Conservation (phyloP, 176 grass and related monocot species). For the Thinopyrum elongatum region DNA sequence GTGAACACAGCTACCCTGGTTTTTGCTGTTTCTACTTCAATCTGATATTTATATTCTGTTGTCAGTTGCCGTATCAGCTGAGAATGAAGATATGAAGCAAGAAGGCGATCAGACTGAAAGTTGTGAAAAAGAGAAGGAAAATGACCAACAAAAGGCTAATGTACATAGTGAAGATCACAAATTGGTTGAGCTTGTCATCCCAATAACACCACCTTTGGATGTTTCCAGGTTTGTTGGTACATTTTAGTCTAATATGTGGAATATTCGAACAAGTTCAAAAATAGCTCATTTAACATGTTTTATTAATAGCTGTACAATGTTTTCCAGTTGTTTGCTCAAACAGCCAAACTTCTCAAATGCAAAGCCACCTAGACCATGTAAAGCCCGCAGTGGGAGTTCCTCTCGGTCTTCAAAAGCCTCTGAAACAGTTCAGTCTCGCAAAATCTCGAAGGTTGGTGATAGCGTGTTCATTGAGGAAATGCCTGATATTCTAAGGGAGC, state of each 20-base stretch:
- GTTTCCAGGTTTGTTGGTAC: slow-evolving; percentile 55
- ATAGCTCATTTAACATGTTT: not conserved
- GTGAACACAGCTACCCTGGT: not conserved
- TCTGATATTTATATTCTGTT: slow-evolving; percentile 36
- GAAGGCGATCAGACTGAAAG: slow-evolving; percentile 48
- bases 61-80: slow-evolving; percentile 31
- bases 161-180: slow-evolving; percentile 47
- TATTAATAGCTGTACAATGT: not conserved
- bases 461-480: slow-evolving; percentile 28
- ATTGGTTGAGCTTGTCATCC: slow-evolving; percentile 49
- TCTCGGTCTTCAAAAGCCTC: slow-evolving; percentile 40
- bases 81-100: slow-evolving; percentile 59
- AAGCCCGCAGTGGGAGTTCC: slow-evolving; percentile 49
- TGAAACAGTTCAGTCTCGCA: slow-evolving; percentile 4
- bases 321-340: slow-evolving; percentile 63
- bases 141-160: slow-evolving; percentile 57
- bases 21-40: not conserved
- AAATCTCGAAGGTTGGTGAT: slow-evolving; percentile 31
- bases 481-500: slow-evolving; percentile 43
- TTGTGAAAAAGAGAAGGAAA: slow-evolving; percentile 60
- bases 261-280: not conserved
- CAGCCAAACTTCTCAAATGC: slow-evolving; percentile 67
- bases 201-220: slow-evolving; percentile 72
- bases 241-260: not conserved
- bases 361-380: slow-evolving; percentile 69